Evolutionary conservation across 441 rosid genomes (phyloP).

Genomic region (Populus hybrid): DNA sequence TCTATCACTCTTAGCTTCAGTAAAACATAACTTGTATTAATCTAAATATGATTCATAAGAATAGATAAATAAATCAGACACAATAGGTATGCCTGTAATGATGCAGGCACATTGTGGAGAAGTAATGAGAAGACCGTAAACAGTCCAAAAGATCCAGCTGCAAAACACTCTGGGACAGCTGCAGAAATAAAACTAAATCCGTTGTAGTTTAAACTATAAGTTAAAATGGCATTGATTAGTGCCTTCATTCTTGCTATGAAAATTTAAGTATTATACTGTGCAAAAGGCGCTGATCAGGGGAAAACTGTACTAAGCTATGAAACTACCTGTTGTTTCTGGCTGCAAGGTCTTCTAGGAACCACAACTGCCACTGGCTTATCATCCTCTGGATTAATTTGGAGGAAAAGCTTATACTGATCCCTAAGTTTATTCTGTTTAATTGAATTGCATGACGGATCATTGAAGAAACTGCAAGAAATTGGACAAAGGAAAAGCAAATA

Average conservation of each 20-base stretch:
- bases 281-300: background rate
- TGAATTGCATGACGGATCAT: constrained; percentile 13
- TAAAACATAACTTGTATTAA: background rate
- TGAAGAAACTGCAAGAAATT: constrained; percentile 4
- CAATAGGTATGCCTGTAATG: constrained; percentile 78
- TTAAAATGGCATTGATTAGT: background rate
- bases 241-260: background rate
- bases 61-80: constrained; percentile 31
- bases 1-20: background rate
- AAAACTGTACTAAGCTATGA: constrained; percentile 4
- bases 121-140: constrained; percentile 81
- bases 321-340: constrained; percentile 74
- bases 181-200: constrained; percentile 24
- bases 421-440: constrained; percentile 68
- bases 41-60: background rate
- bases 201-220: constrained; percentile 7
- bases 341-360: constrained; percentile 77
- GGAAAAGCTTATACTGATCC: constrained; percentile 80
- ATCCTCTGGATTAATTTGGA: constrained; percentile 80
- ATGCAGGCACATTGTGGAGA: constrained; percentile 83
- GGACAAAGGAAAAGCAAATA: constrained; percentile 6
- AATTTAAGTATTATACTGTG: background rate
- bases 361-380: constrained; percentile 38
- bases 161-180: constrained; percentile 98
- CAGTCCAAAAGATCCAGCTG: constrained; percentile 89